phyloP scores from a whole-genome alignment of 2,329 filamentous ascomycete genomes.

The Fusarium secorum region DNA sequence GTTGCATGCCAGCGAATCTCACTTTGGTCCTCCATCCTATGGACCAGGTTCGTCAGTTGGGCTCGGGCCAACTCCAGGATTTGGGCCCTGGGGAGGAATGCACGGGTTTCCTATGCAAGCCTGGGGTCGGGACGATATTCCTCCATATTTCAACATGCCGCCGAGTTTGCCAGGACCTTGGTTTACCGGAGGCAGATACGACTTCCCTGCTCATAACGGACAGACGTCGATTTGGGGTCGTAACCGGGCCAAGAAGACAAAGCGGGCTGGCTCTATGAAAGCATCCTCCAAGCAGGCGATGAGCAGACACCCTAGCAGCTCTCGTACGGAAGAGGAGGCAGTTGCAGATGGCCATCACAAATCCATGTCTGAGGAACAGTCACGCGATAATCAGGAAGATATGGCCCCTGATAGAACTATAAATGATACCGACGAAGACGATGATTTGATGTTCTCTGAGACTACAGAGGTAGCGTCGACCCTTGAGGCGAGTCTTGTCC shows the following conservation, averaged over 20 bases:
- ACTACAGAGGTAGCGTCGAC: background rate
- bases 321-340: background rate
- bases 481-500: background rate
- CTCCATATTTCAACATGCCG: conserved; percentile 29
- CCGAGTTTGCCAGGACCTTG: conserved; percentile 18
- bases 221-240: conserved; percentile 48
- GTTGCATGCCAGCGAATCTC: background rate
- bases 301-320: background rate
- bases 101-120: conserved; percentile 13
- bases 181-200: conserved; percentile 41
- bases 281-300: background rate
- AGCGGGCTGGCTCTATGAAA: conserved; percentile 35
- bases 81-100: conserved; percentile 27
- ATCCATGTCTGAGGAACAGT: background rate
- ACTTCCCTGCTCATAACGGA: conserved; percentile 44
- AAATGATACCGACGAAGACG: conserved; percentile 35
- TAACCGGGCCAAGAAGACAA: conserved; percentile 17
- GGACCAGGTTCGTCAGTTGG: background rate
- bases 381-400: background rate
- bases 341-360: background rate
- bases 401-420: background rate
- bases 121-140: conserved; percentile 34
- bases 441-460: conserved; percentile 34
- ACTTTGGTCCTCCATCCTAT: background rate
- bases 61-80: background rate